These are phyloP conservation scores for Trematosphaeria pertusa DNA, from an alignment of 2,329 filamentous ascomycete species.

Conservation along the genomic window DNA sequence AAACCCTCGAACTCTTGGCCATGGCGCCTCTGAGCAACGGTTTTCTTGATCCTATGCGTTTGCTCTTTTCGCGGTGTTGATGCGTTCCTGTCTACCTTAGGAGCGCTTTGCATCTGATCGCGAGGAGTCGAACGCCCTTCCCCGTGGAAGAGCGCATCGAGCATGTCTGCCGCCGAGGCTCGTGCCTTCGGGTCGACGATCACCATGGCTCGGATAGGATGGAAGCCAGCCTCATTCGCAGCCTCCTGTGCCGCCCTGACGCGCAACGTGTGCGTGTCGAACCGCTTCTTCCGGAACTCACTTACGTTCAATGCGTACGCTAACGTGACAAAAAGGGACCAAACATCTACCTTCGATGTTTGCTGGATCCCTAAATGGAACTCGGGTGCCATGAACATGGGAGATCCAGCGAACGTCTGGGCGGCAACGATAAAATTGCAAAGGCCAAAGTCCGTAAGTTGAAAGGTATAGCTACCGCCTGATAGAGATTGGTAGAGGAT, in stretches of 20 bases:
- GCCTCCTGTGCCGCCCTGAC: slow-evolving; percentile 3
- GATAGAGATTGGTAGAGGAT: slow-evolving; percentile 26
- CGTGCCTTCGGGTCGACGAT: slow-evolving; percentile 3
- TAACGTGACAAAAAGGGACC: slow-evolving; percentile 35
- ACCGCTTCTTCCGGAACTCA: slow-evolving; percentile 3
- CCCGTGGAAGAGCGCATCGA: slow-evolving; percentile 4
- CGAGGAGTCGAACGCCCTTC: slow-evolving; percentile 6
- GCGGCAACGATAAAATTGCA: slow-evolving; percentile 12
- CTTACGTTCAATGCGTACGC: slow-evolving; percentile 1
- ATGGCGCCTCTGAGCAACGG: no score
- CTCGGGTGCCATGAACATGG: slow-evolving; percentile 27
- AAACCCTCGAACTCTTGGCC: no score
- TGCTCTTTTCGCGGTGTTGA: no score
- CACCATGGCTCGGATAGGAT: background rate
- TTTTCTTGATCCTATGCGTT: no score
- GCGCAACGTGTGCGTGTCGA: background rate
- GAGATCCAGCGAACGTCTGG: slow-evolving; percentile 11
- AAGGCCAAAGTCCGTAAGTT: slow-evolving; percentile 30
- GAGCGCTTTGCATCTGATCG: slow-evolving; percentile 2
- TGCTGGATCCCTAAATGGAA: slow-evolving; percentile 7
- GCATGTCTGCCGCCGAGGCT: slow-evolving; percentile 9
- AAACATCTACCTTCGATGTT: no score
- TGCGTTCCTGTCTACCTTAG: no score
- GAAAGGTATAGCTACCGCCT: slow-evolving; percentile 15
- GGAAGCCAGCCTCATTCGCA: slow-evolving; percentile 1